Evolutionary conservation across 2,329 filamentous ascomycete species (phyloP).

Genomic region (Fusarium compactum): DNA sequence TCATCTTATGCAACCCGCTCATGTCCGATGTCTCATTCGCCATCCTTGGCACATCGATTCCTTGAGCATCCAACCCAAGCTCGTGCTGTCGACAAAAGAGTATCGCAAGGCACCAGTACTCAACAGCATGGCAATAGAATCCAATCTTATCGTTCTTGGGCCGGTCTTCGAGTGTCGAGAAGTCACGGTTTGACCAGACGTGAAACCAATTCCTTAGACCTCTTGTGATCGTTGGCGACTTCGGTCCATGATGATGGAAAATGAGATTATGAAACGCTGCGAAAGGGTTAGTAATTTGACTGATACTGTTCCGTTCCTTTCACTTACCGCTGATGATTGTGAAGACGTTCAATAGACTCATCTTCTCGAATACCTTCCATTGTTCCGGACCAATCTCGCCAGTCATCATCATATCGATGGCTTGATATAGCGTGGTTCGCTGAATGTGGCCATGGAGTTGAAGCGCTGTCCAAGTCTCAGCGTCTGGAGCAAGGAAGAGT

Average conservation of each 20-base stretch:
- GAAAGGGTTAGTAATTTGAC: neutral
- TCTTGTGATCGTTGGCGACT: neutral
- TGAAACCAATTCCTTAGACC: constrained; percentile 22
- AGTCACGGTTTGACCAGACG: neutral
- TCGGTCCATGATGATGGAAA: constrained; percentile 19
- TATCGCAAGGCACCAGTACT: constrained; percentile 15
- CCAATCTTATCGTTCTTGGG: neutral
- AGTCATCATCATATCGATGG: neutral
- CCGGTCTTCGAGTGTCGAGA: neutral
- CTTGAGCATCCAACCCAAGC: neutral
- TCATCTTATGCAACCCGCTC: neutral
- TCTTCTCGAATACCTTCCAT: constrained; percentile 12
- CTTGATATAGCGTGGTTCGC: neutral
- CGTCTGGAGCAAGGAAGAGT: constrained; percentile 11
- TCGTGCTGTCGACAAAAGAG: neutral
- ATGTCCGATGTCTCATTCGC: neutral
- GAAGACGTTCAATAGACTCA: constrained; percentile 18
- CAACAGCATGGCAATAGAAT: constrained; percentile 7
- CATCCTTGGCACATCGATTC: neutral
- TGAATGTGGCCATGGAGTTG: rapidly evolving
- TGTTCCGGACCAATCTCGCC: neutral
- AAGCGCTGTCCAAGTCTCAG: neutral
- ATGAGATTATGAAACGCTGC: constrained; percentile 33
- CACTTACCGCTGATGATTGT: constrained; percentile 24
- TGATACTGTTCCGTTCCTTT: rapidly evolving